Base-by-base conservation (phyloP, 495 filamentous ascomycete genomes). In the Lindgomyces ingoldianus region DNA sequence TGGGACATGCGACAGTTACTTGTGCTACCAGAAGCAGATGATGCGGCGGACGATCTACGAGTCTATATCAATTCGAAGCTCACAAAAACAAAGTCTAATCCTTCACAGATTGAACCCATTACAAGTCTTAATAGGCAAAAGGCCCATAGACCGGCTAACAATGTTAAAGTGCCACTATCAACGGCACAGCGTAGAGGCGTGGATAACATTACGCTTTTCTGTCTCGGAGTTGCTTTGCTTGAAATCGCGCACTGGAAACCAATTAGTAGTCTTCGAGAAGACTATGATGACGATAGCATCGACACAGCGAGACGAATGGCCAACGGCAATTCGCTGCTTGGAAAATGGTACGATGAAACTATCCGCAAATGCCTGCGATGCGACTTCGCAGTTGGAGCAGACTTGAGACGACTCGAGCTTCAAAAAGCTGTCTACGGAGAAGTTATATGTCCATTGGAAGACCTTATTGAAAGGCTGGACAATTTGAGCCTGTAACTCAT, bases 1-100 rank as follows among this genome's bases (percentile, higher is more conserved):
- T 79, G 75, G 76, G 44, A 71, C 21, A 74, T 76, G 24, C 54
- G 73, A 77, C 0, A 49, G 67, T 41, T 73, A 78, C 42, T 76
- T 74, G 49, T 57, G 60, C 6, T 14, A 39, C 33, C 6, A 6
- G 6, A 14, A 14, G 14, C 33, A 39, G 33, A 39, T 39, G 33
- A 39, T 6, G 33, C 6, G 33, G 33, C 33, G n/a, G n/a, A n/a
- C n/a, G n/a, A n/a, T n/a, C n/a, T n/a, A n/a, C n/a, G n/a, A n/a
- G n/a, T n/a, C n/a, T n/a, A n/a, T n/a, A n/a, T n/a, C n/a, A n/a
- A n/a, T n/a, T n/a, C n/a, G n/a, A n/a, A n/a, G n/a, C n/a, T n/a
- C n/a, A n/a, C n/a, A n/a, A n/a, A n/a, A n/a, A n/a, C n/a, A n/a
- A n/a, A n/a, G n/a, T n/a, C n/a, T n/a, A n/a, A n/a, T 39, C 6